Evolutionary conservation across 2,329 filamentous ascomycete genomes (phyloP), one percentile per base, ranked within the genome.

Genomic region (Monosporascus sp.): DNA sequence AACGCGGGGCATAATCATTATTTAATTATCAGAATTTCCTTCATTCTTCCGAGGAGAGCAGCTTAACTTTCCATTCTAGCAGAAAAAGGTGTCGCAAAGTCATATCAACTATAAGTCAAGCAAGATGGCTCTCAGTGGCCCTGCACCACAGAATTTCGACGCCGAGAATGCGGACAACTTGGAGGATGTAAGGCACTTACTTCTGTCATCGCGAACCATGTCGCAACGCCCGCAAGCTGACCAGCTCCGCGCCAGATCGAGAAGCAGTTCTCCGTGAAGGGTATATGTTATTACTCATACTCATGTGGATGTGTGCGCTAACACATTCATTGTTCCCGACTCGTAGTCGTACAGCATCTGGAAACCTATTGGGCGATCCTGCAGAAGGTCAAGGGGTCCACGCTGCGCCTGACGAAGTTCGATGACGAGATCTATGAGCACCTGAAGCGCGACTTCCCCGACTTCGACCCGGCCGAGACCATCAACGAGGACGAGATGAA

Each of bases 241-340:
- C 25, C 27, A 14, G 24, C 42, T 6, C 14, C 39, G 17, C 36
- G 31, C 42, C 60, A 96, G 89, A 97, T 99, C 70, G 94, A 99
- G 82, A 96, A 97, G 81, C 94, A 97, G 73, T 99, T 99, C 67
- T 94, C 94, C 31, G 94, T 99, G 65, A 97, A 97, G 79, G 88
- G 89, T 90, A 65, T 46, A 67, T 7, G 20, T 31, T 17, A 44
- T 20, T 18, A 6, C 20, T 6, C 46, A 42, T 45, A 42, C 11
- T 9, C 17, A 8, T 14, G 15, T 22, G 39, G 17, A 20, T 51
- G 60, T 59, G 55, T 59, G 57, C 58, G 55, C 61, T 53, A 18
- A 50, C 50, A 14, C 39, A 22, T 45, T 9, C 38, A 3, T 37
- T 22, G 7, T 34, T 39, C n/a, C 42, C 15, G 14, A 14, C 9